Conservation (phyloP, 305 asterid genomes). For the Fraxinus nigra region DNA sequence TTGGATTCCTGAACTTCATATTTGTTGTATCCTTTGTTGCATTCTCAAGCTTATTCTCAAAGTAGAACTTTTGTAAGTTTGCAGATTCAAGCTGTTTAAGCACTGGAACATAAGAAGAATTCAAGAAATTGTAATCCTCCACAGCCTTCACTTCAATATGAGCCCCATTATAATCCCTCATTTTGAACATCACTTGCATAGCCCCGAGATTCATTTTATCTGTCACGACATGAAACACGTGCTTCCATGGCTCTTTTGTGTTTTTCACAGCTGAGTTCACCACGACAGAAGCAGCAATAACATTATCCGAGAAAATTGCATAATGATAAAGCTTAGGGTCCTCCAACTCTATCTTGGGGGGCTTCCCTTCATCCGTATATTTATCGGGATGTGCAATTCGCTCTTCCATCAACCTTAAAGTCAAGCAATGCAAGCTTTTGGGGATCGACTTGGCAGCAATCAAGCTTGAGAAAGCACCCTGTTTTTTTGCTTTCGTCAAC, state of each 20-base stretch:
- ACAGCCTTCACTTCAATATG: constrained; percentile 37
- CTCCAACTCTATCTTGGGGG: constrained; percentile 27
- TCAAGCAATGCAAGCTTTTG: constrained; percentile 36
- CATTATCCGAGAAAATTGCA: constrained; percentile 39
- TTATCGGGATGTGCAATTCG: constrained; percentile 35
- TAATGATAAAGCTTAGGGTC: constrained; percentile 36
- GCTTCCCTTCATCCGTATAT: constrained; percentile 33
- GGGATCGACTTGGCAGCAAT: constrained; percentile 42
- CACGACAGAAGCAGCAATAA: constrained; percentile 40
- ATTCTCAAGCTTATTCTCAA: constrained; percentile 38
- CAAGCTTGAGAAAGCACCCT: constrained; percentile 40
- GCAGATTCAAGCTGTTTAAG: constrained; percentile 36
- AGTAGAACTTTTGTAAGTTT: constrained; percentile 33
- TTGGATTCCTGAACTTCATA: constrained; percentile 39
- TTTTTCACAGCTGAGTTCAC: constrained; percentile 38
- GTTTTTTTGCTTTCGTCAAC: constrained; percentile 32
- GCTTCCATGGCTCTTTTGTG: constrained; percentile 35
- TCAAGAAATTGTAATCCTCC: constrained; percentile 36
- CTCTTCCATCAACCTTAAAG: constrained; percentile 38
- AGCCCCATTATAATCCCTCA: constrained; percentile 37
- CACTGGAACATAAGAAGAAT: constrained; percentile 39
- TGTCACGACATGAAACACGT: constrained; percentile 37
- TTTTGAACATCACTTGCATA: constrained; percentile 40
- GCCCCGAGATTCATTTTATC: constrained; percentile 43
- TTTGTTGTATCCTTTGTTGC: constrained; percentile 38